These are phyloP conservation scores for Trichoderma gamsii DNA, from an alignment of 495 filamentous ascomycete genomes.

Conservation along the genomic window DNA sequence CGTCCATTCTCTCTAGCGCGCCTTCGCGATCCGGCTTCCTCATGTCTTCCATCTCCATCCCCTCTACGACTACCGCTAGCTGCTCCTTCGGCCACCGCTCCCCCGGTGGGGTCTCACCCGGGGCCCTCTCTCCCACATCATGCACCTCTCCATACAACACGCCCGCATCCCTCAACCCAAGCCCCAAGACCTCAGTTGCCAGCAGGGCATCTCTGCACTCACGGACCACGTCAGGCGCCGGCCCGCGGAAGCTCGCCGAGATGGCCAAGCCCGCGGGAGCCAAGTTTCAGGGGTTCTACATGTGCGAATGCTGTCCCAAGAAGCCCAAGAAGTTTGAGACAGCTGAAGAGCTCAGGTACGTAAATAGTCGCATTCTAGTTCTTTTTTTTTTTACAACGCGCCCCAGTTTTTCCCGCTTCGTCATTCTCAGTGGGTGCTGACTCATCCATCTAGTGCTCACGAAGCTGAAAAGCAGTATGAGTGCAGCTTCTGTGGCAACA, in stretches of 20 bases:
- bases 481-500: slow-evolving; percentile 85
- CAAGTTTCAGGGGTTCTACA: slow-evolving; percentile 53
- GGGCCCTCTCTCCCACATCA: slow-evolving; percentile 44
- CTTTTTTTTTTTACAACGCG: background rate
- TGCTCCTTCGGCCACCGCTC: slow-evolving; percentile 68
- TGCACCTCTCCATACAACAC: slow-evolving; percentile 54
- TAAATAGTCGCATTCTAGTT: slow-evolving; percentile 17
- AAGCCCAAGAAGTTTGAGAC: slow-evolving; percentile 97
- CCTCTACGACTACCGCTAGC: slow-evolving; percentile 59
- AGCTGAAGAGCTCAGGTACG: slow-evolving; percentile 74
- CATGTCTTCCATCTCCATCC: slow-evolving; percentile 60
- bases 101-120: slow-evolving; percentile 65
- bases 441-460: slow-evolving; percentile 47
- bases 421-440: slow-evolving; percentile 1
- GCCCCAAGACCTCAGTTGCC: slow-evolving; percentile 47
- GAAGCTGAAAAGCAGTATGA: slow-evolving; percentile 94
- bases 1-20: slow-evolving; percentile 29
- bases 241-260: slow-evolving; percentile 43
- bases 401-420: background rate
- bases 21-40: slow-evolving; percentile 63
- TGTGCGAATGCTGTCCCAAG: slow-evolving; percentile 97
- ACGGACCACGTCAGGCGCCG: slow-evolving; percentile 36
- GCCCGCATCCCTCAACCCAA: slow-evolving; percentile 54
- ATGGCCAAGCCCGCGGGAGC: slow-evolving; percentile 37
- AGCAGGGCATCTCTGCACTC: slow-evolving; percentile 31